Percentiles rank a stretch among this genome's conserved stretches.
Evolutionary conservation across 805 yeast species (phyloP).

Genomic region (Sungouiella thailandica): DNA sequence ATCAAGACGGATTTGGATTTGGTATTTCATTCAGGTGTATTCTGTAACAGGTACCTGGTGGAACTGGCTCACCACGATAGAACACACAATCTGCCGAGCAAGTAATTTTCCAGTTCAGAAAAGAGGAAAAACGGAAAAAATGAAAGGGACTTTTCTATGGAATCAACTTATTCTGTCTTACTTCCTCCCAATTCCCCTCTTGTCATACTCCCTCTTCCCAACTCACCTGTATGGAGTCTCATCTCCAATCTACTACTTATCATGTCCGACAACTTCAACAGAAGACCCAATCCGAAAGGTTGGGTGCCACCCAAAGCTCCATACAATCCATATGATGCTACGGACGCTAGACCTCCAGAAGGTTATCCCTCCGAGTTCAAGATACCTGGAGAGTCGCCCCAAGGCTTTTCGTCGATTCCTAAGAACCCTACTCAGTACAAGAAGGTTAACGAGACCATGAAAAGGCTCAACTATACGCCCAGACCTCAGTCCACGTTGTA

Average conservation of each 20-base stretch:
- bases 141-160: too few species aligned
- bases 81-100: too few species aligned
- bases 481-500: constrained; percentile 69
- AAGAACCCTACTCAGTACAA: constrained; percentile 62
- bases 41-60: too few species aligned
- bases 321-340: constrained; percentile 79
- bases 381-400: constrained; percentile 57
- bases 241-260: neutral
- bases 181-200: too few species aligned
- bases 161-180: too few species aligned
- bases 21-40: too few species aligned
- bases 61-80: too few species aligned
- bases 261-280: constrained; percentile 32
- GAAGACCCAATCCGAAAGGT: constrained; percentile 72
- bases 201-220: too few species aligned
- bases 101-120: too few species aligned
- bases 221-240: neutral
- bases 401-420: constrained; percentile 54
- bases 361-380: constrained; percentile 83
- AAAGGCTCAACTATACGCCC: constrained; percentile 68
- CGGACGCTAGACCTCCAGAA: constrained; percentile 70
- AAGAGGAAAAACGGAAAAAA: too few species aligned
- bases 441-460: constrained; percentile 69
- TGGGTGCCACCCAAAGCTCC: constrained; percentile 83
- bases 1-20: too few species aligned